phyloP scores from a whole-genome alignment of 495 filamentous ascomycete genomes.

The Aspergillus haitiensis region DNA sequence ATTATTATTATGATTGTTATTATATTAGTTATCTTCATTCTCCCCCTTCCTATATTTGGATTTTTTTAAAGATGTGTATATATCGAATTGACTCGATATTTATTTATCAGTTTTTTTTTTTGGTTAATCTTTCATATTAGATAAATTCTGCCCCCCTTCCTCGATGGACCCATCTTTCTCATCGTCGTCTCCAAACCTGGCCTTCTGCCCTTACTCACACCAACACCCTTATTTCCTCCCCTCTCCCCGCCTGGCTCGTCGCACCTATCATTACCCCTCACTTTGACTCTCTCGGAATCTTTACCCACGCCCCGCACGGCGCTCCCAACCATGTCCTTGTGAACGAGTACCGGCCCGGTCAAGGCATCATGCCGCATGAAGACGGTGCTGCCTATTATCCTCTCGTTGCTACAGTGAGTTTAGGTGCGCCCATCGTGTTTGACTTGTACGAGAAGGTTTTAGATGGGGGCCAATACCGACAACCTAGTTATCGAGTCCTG shows the following conservation, averaged over 20 bases:
- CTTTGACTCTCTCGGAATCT: constrained; percentile 61
- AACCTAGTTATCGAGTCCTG: constrained; percentile 66
- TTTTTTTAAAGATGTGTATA: background rate
- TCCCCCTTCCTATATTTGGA: background rate
- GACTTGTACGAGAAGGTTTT: constrained; percentile 69
- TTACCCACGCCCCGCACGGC: constrained; percentile 67
- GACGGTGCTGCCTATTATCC: constrained; percentile 86
- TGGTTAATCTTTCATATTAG: constrained; percentile 27
- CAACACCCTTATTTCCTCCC: constrained; percentile 71
- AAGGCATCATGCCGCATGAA: constrained; percentile 97
- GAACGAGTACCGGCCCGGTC: constrained; percentile 85
- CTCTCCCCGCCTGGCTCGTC: constrained; percentile 75
- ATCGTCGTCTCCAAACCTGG: constrained; percentile 87
- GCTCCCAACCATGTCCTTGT: constrained; percentile 88
- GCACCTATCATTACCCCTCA: constrained; percentile 65
- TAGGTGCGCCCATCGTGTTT: constrained; percentile 74
- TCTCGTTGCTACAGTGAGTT: constrained; percentile 85
- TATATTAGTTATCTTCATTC: too few relatives aligned
- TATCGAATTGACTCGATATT: too few relatives aligned
- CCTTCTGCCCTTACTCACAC: constrained; percentile 72
- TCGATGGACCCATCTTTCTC: constrained; percentile 80
- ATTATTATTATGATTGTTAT: too few relatives aligned
- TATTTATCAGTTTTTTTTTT: too few relatives aligned
- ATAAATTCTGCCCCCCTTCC: constrained; percentile 63
- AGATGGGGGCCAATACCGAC: constrained; percentile 34